Conservation (phyloP, 805 yeast genomes). For the Komagataella kurtzmanii region DNA sequence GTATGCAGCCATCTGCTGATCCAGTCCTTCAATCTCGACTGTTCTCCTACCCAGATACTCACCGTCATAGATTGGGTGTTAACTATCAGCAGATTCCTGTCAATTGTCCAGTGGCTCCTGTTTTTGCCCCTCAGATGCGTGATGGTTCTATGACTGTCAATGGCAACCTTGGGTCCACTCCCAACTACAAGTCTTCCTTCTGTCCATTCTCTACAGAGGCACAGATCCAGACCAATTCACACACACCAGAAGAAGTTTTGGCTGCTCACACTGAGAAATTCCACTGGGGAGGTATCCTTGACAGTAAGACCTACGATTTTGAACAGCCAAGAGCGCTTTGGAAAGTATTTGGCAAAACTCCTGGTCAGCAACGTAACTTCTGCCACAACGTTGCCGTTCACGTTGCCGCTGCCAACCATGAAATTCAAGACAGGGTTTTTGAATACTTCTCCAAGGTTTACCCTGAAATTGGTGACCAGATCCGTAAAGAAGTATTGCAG, state of each 20-base stretch:
- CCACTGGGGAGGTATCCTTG: constrained; percentile 66
- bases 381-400: constrained; percentile 79
- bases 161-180: constrained; percentile 65
- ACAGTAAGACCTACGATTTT: constrained; percentile 45
- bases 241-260: constrained; percentile 15
- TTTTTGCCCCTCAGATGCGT: constrained; percentile 61
- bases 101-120: constrained; percentile 57
- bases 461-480: constrained; percentile 49
- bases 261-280: constrained; percentile 39
- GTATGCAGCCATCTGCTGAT: constrained; percentile 71
- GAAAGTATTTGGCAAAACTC: constrained; percentile 62
- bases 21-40: constrained; percentile 76
- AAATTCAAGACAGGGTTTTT: constrained; percentile 67
- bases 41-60: constrained; percentile 77
- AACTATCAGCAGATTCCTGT: constrained; percentile 83
- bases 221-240: constrained; percentile 35
- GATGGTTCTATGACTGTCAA: constrained; percentile 68
- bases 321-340: constrained; percentile 69
- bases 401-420: constrained; percentile 51
- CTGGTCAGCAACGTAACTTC: constrained; percentile 74
- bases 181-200: constrained; percentile 37
- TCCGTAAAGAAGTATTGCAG: constrained; percentile 49
- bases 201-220: constrained; percentile 11
- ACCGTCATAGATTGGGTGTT: constrained; percentile 67
- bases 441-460: constrained; percentile 67